A percentile compares a stretch with the other conserved stretches of the same genome.
Conservation (phyloP, 164 flowering plant species). For the Stephania cephalantha region DNA sequence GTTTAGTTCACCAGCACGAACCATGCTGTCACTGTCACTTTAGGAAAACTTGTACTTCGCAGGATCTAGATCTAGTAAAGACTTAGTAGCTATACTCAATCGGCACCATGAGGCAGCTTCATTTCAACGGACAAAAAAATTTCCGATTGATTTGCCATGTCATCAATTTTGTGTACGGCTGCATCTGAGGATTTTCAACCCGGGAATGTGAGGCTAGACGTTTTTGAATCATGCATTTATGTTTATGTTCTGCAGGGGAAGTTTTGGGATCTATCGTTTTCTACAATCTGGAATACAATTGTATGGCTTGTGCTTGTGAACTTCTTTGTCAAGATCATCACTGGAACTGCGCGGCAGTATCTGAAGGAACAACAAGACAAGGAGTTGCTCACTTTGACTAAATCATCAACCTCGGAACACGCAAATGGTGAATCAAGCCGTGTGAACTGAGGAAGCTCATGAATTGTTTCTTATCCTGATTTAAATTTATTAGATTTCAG, state of each 20-base stretch:
- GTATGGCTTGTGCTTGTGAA: constrained; percentile 88
- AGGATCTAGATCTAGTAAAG: too few relatives aligned
- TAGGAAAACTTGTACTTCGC: too few relatives aligned
- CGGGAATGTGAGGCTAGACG: background rate
- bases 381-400: constrained; percentile 41
- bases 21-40: background rate
- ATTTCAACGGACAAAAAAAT: background rate
- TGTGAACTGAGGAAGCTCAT: background rate
- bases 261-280: constrained; percentile 72
- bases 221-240: background rate
- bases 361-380: constrained; percentile 69
- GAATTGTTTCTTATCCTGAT: background rate
- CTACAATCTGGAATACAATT: constrained; percentile 71
- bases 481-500: background rate
- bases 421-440: constrained; percentile 10
- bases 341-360: constrained; percentile 67
- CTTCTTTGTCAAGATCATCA: constrained; percentile 77
- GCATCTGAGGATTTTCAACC: background rate
- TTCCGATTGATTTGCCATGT: background rate
- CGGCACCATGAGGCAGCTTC: background rate
- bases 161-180: background rate
- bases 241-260: constrained; percentile 39
- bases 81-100: background rate
- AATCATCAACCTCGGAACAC: constrained; percentile 17
- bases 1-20: background rate